Conservation (phyloP, 1,284 basidiomycete genomes). For the Athelia psychrophila region DNA sequence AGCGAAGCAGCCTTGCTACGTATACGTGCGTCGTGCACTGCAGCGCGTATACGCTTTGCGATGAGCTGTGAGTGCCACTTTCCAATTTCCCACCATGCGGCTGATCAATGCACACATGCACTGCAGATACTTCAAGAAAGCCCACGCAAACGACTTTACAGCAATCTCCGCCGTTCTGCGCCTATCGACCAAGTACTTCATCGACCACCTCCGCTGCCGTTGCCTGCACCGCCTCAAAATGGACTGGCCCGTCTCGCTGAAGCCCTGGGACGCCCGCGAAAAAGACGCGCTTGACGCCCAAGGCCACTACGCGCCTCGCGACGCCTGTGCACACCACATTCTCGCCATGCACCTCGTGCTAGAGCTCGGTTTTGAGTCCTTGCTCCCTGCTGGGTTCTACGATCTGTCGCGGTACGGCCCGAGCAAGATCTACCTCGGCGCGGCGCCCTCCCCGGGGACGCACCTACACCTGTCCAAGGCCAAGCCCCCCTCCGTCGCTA, state of each 20-base stretch:
- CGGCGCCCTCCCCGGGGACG: slow-evolving; percentile 23
- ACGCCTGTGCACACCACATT: slow-evolving; percentile 51
- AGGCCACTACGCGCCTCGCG: slow-evolving; percentile 47
- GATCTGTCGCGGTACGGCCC: slow-evolving; percentile 70
- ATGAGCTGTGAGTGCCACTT: slow-evolving; percentile 38
- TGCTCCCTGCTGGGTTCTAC: slow-evolving; percentile 68
- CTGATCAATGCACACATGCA: slow-evolving; percentile 3
- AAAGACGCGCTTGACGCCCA: slow-evolving; percentile 41
- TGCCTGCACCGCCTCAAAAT: slow-evolving; percentile 53
- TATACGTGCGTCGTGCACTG: too few species aligned
- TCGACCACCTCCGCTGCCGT: slow-evolving; percentile 53
- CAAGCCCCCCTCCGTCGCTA: slow-evolving; percentile 18
- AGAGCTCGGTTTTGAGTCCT: slow-evolving; percentile 50
- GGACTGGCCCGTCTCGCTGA: slow-evolving; percentile 63
- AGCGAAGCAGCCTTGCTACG: too few species aligned
- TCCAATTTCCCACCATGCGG: neutral
- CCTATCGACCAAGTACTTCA: slow-evolving; percentile 66
- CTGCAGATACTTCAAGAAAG: slow-evolving; percentile 37
- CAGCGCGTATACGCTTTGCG: too few species aligned
- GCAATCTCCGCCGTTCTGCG: slow-evolving; percentile 58
- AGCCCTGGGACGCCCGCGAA: slow-evolving; percentile 65
- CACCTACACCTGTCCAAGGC: slow-evolving; percentile 18
- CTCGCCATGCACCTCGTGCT: slow-evolving; percentile 64
- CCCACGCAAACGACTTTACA: slow-evolving; percentile 50
- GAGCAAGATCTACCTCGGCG: slow-evolving; percentile 58